These are phyloP conservation scores for Fonsecaea erecta DNA, from an alignment of 2,329 filamentous ascomycete species.

Conservation along the genomic window DNA sequence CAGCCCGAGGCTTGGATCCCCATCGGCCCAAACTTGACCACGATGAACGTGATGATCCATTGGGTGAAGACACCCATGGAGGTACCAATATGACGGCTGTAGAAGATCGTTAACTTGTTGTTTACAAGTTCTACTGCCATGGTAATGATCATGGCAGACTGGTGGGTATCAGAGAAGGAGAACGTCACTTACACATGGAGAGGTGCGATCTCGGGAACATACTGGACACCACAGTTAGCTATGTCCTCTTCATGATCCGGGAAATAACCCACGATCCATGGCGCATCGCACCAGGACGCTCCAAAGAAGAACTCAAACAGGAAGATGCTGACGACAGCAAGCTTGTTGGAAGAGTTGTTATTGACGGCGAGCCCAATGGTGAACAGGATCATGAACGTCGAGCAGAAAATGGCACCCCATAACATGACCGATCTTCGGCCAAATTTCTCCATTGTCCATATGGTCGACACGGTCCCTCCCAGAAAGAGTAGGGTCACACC, in stretches of 20 bases:
- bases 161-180: neutral
- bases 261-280: constrained; percentile 18
- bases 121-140: neutral
- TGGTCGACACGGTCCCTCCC: constrained; percentile 28
- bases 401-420: constrained; percentile 28
- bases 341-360: constrained; percentile 23
- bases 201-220: constrained; percentile 57
- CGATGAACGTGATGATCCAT: constrained; percentile 44
- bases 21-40: constrained; percentile 32
- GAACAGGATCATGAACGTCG: constrained; percentile 28
- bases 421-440: constrained; percentile 27
- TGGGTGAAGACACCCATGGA: constrained; percentile 57
- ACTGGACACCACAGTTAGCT: constrained; percentile 33
- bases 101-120: constrained; percentile 39
- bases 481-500: constrained; percentile 28
- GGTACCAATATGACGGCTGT: constrained; percentile 56
- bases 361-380: constrained; percentile 29
- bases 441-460: constrained; percentile 28
- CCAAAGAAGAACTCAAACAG: constrained; percentile 29
- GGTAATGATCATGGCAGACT: neutral
- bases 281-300: constrained; percentile 26
- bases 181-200: constrained; percentile 45
- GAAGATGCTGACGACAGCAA: constrained; percentile 29
- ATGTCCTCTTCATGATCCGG: neutral
- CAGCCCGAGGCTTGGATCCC: constrained; percentile 45